Conservation (phyloP, 768 basidiomycete species). For the Lactarius hengduanensis region DNA sequence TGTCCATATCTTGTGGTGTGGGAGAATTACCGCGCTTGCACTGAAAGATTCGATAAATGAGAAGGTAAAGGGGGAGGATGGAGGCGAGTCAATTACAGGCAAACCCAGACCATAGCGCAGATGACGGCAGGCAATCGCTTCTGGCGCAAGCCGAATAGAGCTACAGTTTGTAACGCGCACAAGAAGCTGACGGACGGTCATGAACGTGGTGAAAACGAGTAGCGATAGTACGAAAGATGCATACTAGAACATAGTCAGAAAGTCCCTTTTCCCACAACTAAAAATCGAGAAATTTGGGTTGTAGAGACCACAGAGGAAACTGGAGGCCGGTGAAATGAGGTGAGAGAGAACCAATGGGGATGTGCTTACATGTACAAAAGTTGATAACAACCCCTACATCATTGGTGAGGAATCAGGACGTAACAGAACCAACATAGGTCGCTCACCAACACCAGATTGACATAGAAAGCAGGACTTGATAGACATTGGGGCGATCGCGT, state of each 20-base stretch:
- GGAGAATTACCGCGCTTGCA: constrained; percentile 39
- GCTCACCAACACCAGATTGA: constrained; percentile 66
- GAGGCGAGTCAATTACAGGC: constrained; percentile 28
- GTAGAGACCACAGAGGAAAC: constrained; percentile 47
- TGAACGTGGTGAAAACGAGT: constrained; percentile 13
- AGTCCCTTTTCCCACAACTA: constrained; percentile 46
- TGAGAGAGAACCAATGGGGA: constrained; percentile 3
- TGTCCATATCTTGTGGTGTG: constrained; percentile 39
- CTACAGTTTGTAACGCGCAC: constrained; percentile 55
- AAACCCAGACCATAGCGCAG: constrained; percentile 55
- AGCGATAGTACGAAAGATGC: constrained; percentile 17
- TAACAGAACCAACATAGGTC: neutral
- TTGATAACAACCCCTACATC: constrained; percentile 56
- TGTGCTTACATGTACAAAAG: constrained; percentile 47
- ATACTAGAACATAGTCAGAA: constrained; percentile 41
- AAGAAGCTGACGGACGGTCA: constrained; percentile 33
- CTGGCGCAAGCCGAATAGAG: constrained; percentile 66
- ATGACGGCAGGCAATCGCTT: constrained; percentile 65
- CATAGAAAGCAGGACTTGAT: constrained; percentile 58
- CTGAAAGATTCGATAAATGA: constrained; percentile 36
- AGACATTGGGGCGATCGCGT: constrained; percentile 52
- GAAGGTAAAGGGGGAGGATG: constrained; percentile 24
- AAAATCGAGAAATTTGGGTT: constrained; percentile 34
- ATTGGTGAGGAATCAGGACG: constrained; percentile 22
- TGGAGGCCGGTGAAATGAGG: constrained; percentile 25